A percentile compares a stretch with the other conserved stretches of the same genome.
These are phyloP conservation scores for Colletotrichum sp. DNA, from an alignment of 2,329 filamentous ascomycete genomes.

Conservation along the genomic window DNA sequence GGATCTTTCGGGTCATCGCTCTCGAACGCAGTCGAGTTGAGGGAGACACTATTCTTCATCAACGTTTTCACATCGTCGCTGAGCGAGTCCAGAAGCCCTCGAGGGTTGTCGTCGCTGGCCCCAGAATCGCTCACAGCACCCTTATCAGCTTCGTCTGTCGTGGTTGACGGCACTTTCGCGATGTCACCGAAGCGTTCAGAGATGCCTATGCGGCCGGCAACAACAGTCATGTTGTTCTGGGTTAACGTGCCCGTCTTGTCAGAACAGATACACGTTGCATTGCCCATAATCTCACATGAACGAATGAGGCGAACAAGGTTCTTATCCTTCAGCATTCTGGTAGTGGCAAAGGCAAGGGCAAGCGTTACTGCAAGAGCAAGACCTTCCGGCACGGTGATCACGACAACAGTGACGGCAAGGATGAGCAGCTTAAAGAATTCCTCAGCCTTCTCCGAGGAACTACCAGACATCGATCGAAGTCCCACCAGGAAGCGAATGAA, in stretches of 20 bases:
- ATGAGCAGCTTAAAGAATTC: constrained; percentile 63
- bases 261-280: constrained; percentile 67
- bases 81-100: constrained; percentile 27
- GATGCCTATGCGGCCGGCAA: constrained; percentile 60
- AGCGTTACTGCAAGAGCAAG: constrained; percentile 65
- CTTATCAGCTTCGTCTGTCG: constrained; percentile 23
- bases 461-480: constrained; percentile 27
- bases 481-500: constrained; percentile 43
- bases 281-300: constrained; percentile 69
- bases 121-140: constrained; percentile 25
- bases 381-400: constrained; percentile 67
- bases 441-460: constrained; percentile 55
- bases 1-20: constrained; percentile 39
- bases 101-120: constrained; percentile 28
- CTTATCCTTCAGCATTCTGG: constrained; percentile 67
- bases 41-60: constrained; percentile 43
- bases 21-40: constrained; percentile 62
- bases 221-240: constrained; percentile 67
- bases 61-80: constrained; percentile 38
- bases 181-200: constrained; percentile 39
- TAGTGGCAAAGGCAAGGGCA: constrained; percentile 67
- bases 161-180: neutral
- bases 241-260: constrained; percentile 72
- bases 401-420: constrained; percentile 61
- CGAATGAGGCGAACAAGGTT: constrained; percentile 64